Evolutionary conservation across 495 filamentous ascomycete species (phyloP).

Genomic region (Podospora conica): DNA sequence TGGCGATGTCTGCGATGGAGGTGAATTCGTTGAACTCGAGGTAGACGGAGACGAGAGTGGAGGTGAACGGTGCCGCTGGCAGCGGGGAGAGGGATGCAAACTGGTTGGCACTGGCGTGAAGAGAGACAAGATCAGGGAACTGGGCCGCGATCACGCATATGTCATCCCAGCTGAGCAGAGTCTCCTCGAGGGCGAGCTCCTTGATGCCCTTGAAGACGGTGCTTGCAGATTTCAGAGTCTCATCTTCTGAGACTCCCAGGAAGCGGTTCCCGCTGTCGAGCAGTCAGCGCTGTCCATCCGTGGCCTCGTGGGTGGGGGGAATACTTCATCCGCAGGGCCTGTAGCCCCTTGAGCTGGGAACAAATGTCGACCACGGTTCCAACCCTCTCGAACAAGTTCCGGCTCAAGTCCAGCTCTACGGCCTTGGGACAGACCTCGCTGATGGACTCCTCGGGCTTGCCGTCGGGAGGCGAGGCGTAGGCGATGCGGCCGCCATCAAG

Average conservation of each 20-base stretch:
- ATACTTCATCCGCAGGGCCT: slow-evolving; percentile 60
- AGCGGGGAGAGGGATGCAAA: slow-evolving; percentile 35
- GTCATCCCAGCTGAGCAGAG: slow-evolving; percentile 65
- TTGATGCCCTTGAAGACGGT: slow-evolving; percentile 50
- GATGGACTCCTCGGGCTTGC: slow-evolving; percentile 30
- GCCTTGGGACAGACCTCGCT: slow-evolving; percentile 55
- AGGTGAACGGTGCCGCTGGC: slow-evolving; percentile 42
- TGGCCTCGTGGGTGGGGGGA: slow-evolving; percentile 31
- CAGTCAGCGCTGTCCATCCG: slow-evolving; percentile 47
- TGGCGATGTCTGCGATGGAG: slow-evolving; percentile 50
- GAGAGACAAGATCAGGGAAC: slow-evolving; percentile 55
- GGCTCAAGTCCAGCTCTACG: slow-evolving; percentile 76
- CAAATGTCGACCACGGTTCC: slow-evolving; percentile 64
- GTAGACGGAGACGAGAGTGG: slow-evolving; percentile 50
- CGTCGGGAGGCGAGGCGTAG: slow-evolving; percentile 30
- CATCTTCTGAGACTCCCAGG: slow-evolving; percentile 33
- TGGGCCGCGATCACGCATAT: slow-evolving; percentile 43
- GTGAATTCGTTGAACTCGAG: slow-evolving; percentile 73
- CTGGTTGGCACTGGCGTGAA: slow-evolving; percentile 48
- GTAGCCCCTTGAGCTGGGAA: slow-evolving; percentile 54
- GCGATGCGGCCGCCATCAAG: slow-evolving; percentile 67
- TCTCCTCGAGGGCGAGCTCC: slow-evolving; percentile 68
- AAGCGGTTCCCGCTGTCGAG: slow-evolving; percentile 70
- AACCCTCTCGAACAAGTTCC: slow-evolving; percentile 70
- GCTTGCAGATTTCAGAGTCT: slow-evolving; percentile 27